Evolutionary conservation across 371 early-diverging fungal species (phyloP), one percentile per base, ranked within the genome.

Genomic region (Syncephalastrum monosporum): DNA sequence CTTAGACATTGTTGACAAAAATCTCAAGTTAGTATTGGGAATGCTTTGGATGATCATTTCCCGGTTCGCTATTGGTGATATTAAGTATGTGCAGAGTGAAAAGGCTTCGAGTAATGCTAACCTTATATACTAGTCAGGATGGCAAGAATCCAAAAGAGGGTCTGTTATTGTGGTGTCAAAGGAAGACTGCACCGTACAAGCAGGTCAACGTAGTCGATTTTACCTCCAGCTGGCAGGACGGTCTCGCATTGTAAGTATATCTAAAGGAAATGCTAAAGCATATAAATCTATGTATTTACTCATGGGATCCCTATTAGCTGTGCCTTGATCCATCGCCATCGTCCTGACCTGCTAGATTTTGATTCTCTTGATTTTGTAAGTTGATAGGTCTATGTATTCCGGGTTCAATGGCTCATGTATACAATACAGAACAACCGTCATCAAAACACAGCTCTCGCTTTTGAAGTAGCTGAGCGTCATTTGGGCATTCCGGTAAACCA

Each of bases 31-130:
- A 58, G 91, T 95, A 41, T 81, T 99, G 25, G 99, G 99, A 7
- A 83, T 99, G 82, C 88, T 99, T 49, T 99, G 99, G 99, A 95
- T 91, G 10, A 88, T 99, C 62, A 99, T 99, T 80, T 81, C 97
- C 55, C 82, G 95, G 63, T 96, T 98, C 67, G 87, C 94, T 10
- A 95, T 99, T 68, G 89, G 91, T 41, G 96, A 94, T 57, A 93
- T 96, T 65, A 90, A 71, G 86, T 87, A 75, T 59, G 59, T n/a
- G 10, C 10, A 47, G 2, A 25, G 24, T 14, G 19, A 1, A 6
- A 19, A 19, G 15, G 25, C 24, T 27, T n/a, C 2, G 16, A 8
- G 8, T 10, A 60, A 56, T 10, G 38, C 38, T 33, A 33, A 33
- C 38, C 16, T 19, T 19, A 42, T 21, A 14, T 19, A 48, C 21